Percentiles rank a stretch among this genome's conserved stretches.
These are phyloP conservation scores for Rhynchospora tenuis DNA, from an alignment of 176 grass and related monocot genomes.

Conservation along the genomic window DNA sequence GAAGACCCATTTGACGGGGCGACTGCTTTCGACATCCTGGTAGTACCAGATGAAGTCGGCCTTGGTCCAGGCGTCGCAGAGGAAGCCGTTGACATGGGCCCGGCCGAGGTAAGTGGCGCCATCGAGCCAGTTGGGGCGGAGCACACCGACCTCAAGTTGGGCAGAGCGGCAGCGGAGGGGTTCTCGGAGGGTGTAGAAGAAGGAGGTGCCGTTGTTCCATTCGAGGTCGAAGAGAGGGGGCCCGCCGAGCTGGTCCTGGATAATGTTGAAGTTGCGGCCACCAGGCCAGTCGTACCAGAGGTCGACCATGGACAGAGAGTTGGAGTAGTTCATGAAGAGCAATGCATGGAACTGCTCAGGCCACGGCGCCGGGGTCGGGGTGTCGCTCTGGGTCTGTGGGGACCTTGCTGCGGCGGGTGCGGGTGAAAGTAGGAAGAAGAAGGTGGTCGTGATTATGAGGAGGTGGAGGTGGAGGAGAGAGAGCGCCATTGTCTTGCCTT, in stretches of 20 bases:
- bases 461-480: neutral
- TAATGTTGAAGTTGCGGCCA: slow-evolving; percentile 66
- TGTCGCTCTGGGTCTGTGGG: neutral
- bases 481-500: slow-evolving; percentile 15
- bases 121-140: slow-evolving; percentile 61
- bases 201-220: slow-evolving; percentile 76
- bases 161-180: slow-evolving; percentile 40
- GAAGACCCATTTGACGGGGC: slow-evolving; percentile 71
- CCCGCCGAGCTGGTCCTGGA: slow-evolving; percentile 41
- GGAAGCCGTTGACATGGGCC: slow-evolving; percentile 32
- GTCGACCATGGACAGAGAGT: neutral
- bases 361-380: slow-evolving; percentile 38
- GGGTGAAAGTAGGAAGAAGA: neutral
- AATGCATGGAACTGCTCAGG: slow-evolving; percentile 67
- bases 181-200: slow-evolving; percentile 48
- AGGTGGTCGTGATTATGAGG: neutral
- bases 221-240: slow-evolving; percentile 67
- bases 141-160: slow-evolving; percentile 54
- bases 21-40: slow-evolving; percentile 47
- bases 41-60: slow-evolving; percentile 57
- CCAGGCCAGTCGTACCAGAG: slow-evolving; percentile 57
- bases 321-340: slow-evolving; percentile 62
- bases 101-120: slow-evolving; percentile 48
- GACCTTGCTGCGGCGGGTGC: neutral
- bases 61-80: slow-evolving; percentile 71